Base-by-base conservation (phyloP, 371 early-diverging fungal genomes). In the Mucor circinelloides region DNA sequence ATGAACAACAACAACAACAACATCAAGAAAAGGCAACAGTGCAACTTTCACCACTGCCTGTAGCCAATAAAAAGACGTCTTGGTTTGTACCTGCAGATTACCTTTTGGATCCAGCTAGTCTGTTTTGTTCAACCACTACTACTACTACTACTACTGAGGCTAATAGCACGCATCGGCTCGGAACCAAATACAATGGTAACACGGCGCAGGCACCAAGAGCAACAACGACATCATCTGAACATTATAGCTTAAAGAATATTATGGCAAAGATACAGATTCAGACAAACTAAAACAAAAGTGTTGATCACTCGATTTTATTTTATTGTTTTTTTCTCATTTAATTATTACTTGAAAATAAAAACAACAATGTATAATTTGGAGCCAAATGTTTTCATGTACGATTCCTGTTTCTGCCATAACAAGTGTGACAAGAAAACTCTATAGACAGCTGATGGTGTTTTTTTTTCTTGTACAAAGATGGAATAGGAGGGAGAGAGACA, bases 31-130 rank as follows among this genome's bases (percentile, higher is more conserved):
- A 63, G 19, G 23, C 30, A 30, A 19, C 9, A 23, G 17, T 40
- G 5, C 40, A 52, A 5, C 50, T 23, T 12, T 2, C 12, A 12
- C 12, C 15, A 27, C 25, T 52, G 13, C 23, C 12, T 10, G 23
- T 4, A 38, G 58, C 30, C 32, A 58, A 23, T 36, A 40, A n/a
- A 38, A 64, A 13, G 30, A 27, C 19, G 6, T 34, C 13, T 21
- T 6, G 40, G 19, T 68, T 63, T 38, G 64, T 68, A 28, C 38
- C 63, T 54, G 59, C 69, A 54, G 57, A 67, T 44, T 67, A 46
- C 56, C 67, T 67, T 56, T 55, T 67, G 62, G 67, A 67, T 62
- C 67, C 67, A 56, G 54, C 67, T 31, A 44, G 44, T 6, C 42
- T 64, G 40, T 54, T 48, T 32, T 32, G 62, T 9, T 13, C 30